These are phyloP conservation scores for Zygosaccharomyces sapae DNA, from an alignment of 1,139 yeast species.

Conservation along the genomic window DNA sequence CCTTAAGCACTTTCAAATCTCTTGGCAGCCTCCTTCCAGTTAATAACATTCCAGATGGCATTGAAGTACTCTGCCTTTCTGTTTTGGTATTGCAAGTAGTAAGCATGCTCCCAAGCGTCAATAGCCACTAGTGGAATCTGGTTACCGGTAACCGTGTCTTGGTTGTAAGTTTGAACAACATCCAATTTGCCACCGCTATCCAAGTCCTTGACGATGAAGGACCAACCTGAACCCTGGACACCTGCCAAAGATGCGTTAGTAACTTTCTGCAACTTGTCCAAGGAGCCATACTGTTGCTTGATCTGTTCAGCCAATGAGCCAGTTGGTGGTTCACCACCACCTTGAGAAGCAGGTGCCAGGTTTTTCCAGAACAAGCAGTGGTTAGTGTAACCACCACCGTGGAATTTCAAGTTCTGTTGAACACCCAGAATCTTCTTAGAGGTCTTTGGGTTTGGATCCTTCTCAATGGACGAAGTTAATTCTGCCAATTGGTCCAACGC, in stretches of 20 bases:
- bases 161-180: constrained; percentile 83
- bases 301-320: constrained; percentile 62
- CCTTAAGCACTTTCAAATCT: constrained; percentile 32
- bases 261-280: constrained; percentile 63
- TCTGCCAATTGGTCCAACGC: constrained; percentile 76
- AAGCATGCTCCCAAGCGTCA: constrained; percentile 99
- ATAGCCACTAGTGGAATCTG: constrained; percentile 82
- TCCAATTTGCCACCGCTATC: constrained; percentile 71
- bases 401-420: constrained; percentile 82
- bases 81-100: constrained; percentile 92
- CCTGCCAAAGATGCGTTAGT: constrained; percentile 84
- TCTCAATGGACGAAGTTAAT: constrained; percentile 63
- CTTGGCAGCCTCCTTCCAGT: constrained; percentile 91
- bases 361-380: constrained; percentile 89
- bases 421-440: constrained; percentile 39
- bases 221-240: constrained; percentile 98
- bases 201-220: constrained; percentile 84
- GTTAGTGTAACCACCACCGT: constrained; percentile 92
- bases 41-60: constrained; percentile 94
- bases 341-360: constrained; percentile 73
- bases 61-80: constrained; percentile 92
- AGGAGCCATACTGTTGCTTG: constrained; percentile 63
- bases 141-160: constrained; percentile 74
- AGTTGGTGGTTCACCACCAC: constrained; percentile 82
- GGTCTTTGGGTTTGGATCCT: constrained; percentile 56